Evolutionary conservation across 371 early-diverging fungal genomes (phyloP), one percentile per base, ranked within the genome.

Genomic region (Rhizopus delemar): DNA sequence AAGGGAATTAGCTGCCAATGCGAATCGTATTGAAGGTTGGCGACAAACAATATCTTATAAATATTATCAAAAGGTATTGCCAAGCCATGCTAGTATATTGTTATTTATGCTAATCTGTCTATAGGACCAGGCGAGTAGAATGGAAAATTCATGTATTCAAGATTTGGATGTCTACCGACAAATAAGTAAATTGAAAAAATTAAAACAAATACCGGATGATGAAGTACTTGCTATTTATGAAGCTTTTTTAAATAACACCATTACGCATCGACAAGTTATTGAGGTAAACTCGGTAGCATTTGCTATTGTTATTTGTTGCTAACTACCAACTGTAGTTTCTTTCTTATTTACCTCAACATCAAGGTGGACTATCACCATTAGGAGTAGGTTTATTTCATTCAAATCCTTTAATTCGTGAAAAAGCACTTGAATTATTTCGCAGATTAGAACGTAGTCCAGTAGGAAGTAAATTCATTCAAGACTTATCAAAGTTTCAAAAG

Each of bases 1-100:
- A 32, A 75, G 84, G 46, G 95, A 93, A 60, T 65, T 94, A 12
- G 56, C 73, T 3, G 81, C 79, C 28, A 86, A 92, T 74, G 74
- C 83, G 28, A 81, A 79, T 52, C 80, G 96, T 39, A 91, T 95
- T 49, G 94, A 94, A 73, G 97, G 93, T 5, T 95, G 94, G 88
- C 70, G 89, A n/a, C 75, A 76, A 35, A 89, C 90, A 0, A 80
- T 85, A 16, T 82, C 87, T 0, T 93, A 92, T 67, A 73, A 81
- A 59, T 85, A 88, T 60, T 80, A 82, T 49, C 75, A 83, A 56
- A 74, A 77, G 68, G 86, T 84, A 74, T 62, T 22, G 22, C 22
- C 22, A 22, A 1, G 12, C 3, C 5, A 43, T 8, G 4, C 43
- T 43, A 15, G n/a, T n/a, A 15, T 6, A 1, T 11, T 22, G 2